These are phyloP conservation scores for Apiospora marii DNA, from an alignment of 2,329 filamentous ascomycete genomes.

Conservation along the genomic window DNA sequence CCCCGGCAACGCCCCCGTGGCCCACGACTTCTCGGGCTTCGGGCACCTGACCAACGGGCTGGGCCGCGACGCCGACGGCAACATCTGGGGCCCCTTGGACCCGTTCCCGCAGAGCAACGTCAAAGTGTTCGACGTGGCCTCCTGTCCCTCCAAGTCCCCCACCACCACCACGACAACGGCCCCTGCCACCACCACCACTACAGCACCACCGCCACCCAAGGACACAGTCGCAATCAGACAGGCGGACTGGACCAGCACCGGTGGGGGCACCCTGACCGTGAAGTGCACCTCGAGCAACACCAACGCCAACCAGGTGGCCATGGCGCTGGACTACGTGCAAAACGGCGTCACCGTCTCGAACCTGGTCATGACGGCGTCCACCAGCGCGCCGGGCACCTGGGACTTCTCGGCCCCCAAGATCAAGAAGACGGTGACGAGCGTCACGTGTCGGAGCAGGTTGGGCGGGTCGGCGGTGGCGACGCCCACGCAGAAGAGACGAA, in stretches of 20 bases:
- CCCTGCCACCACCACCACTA: not conserved
- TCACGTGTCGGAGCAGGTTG: conserved; percentile 29
- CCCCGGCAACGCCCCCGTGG: conserved; percentile 44
- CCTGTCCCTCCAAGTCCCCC: conserved; percentile 25
- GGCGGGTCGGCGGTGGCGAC: conserved; percentile 25
- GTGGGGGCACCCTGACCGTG: conserved; percentile 32
- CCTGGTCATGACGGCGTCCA: conserved; percentile 25
- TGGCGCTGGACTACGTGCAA: conserved; percentile 22
- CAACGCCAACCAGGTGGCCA: conserved; percentile 24
- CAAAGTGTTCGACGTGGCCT: conserved; percentile 28
- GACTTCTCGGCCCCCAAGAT: conserved; percentile 30
- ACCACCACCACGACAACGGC: not conserved
- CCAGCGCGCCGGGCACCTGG: conserved; percentile 28
- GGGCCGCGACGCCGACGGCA: conserved; percentile 38
- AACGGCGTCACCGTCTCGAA: conserved; percentile 21
- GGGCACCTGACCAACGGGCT: conserved; percentile 41
- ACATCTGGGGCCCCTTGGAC: conserved; percentile 47
- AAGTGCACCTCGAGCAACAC: conserved; percentile 30
- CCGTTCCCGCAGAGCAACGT: conserved; percentile 41
- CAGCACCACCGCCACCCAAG: conserved; percentile 7
- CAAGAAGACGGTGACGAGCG: conserved; percentile 29
- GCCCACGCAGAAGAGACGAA: conserved; percentile 5
- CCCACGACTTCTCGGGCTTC: conserved; percentile 46
- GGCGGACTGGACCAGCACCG: conserved; percentile 29
- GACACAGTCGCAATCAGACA: conserved; percentile 29